Evolutionary conservation across 164 flowering plant species (phyloP).

Genomic region (Protea cynaroides): DNA sequence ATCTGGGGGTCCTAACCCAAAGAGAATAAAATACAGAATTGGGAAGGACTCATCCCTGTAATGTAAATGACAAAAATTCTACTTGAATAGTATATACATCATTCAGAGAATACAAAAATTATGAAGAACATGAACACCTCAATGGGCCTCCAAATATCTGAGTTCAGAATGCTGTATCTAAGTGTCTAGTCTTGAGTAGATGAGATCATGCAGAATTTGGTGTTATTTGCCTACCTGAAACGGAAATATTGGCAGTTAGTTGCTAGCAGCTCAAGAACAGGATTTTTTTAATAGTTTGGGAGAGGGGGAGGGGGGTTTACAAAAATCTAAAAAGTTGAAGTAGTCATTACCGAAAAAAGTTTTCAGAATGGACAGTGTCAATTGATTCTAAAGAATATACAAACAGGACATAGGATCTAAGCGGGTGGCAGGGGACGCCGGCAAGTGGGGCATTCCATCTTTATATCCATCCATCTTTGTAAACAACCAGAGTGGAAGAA

Average conservation of each 20-base stretch:
- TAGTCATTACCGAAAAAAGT: slow-evolving; percentile 12
- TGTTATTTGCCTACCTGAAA: slow-evolving; percentile 9
- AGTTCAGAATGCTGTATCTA: background rate
- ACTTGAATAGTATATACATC: slow-evolving; percentile 9
- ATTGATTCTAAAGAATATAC: slow-evolving; percentile 20
- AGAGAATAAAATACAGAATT: too few species aligned
- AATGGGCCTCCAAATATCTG: background rate
- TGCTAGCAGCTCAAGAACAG: background rate
- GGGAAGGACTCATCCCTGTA: background rate
- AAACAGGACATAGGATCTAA: slow-evolving; percentile 23
- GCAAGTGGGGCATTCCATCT: slow-evolving; percentile 99
- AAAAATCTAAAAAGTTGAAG: too few species aligned
- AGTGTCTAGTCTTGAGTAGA: slow-evolving; percentile 1
- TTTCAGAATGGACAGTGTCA: slow-evolving; percentile 11
- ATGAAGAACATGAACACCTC: background rate
- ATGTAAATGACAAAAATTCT: background rate
- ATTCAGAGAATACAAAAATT: slow-evolving; percentile 5
- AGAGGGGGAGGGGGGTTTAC: too few species aligned
- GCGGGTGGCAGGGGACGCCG: slow-evolving; percentile 92
- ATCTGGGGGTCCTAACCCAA: background rate
- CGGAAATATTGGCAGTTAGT: background rate
- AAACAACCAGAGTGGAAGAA: slow-evolving; percentile 92
- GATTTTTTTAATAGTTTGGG: too few species aligned
- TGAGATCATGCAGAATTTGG: background rate
- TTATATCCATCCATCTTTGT: slow-evolving; percentile 99